These are phyloP conservation scores for Neurospora tetrasperma DNA, from an alignment of 495 filamentous ascomycete genomes.

Conservation along the genomic window DNA sequence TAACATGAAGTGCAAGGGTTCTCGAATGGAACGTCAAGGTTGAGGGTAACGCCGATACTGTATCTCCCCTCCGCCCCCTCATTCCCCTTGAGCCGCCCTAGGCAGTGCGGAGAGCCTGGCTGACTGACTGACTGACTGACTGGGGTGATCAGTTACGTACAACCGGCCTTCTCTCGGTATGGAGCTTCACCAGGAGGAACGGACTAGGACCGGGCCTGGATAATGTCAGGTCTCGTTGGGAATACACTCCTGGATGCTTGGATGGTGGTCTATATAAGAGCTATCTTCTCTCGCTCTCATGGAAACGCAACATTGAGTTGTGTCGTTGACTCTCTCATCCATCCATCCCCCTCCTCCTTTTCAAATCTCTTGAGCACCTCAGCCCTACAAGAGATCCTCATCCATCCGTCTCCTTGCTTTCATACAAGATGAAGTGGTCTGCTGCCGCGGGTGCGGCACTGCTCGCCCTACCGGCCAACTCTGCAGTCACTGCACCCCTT, in stretches of 20 bases:
- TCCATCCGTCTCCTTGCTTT: not conserved
- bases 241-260: not conserved
- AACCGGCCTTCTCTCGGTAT: not conserved
- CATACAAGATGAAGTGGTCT: constrained; percentile 1
- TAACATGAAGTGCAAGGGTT: not conserved
- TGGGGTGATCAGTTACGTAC: not conserved
- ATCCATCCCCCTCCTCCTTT: not conserved
- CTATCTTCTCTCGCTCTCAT: not conserved
- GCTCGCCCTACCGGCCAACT: not conserved
- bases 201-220: not conserved
- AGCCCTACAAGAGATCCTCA: not conserved
- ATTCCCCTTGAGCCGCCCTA: not conserved
- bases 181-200: not conserved
- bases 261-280: not conserved
- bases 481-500: constrained; percentile 2
- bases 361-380: not conserved
- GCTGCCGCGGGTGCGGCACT: not conserved
- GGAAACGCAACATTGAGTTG: not conserved
- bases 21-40: not conserved
- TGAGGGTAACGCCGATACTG: not conserved
- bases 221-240: not conserved
- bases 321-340: not conserved
- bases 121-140: not conserved
- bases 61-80: not conserved
- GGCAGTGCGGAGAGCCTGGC: not conserved